A percentile compares a stretch with the other conserved stretches of the same genome.
Evolutionary conservation across 768 basidiomycete genomes (phyloP).

Genomic region (Rhodosporidiobolus odoratus): DNA sequence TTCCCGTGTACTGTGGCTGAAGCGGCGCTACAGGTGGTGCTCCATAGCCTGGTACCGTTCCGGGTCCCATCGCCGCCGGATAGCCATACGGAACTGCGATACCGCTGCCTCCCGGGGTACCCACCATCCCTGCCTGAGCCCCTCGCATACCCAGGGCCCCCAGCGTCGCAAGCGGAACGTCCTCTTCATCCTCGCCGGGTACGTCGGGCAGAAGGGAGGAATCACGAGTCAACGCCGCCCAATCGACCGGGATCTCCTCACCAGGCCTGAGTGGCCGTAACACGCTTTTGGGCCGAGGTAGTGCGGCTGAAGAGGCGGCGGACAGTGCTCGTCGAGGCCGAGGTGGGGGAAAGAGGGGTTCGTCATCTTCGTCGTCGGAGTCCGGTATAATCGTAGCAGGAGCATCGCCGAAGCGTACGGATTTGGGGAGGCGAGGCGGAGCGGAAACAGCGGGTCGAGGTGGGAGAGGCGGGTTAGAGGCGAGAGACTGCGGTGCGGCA

Average conservation of each 20-base stretch:
- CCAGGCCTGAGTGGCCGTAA: not conserved
- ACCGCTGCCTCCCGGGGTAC: not conserved
- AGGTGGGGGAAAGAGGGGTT: not conserved
- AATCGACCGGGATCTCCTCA: conserved; percentile 28
- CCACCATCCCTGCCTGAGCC: conserved; percentile 23
- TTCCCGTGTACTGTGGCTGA: conserved; percentile 27
- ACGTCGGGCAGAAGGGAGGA: not conserved
- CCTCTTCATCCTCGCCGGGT: conserved; percentile 8
- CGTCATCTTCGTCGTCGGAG: not conserved
- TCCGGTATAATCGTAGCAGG: conserved; percentile 16
- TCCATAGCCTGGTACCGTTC: not conserved
- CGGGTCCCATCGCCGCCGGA: not conserved
- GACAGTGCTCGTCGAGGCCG: not conserved
- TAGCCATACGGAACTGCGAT: conserved; percentile 1
- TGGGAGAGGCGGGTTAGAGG: not conserved
- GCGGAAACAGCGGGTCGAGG: not conserved
- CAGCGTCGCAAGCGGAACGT: conserved; percentile 19
- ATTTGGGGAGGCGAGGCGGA: conserved; percentile 1
- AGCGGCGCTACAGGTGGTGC: conserved; percentile 13
- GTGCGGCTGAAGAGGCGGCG: not conserved
- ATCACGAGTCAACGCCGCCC: conserved; percentile 23
- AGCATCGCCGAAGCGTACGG: conserved; percentile 12
- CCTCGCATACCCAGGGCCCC: conserved; percentile 26
- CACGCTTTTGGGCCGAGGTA: conserved; percentile 1
- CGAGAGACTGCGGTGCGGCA: not conserved